A percentile compares a stretch with the other conserved stretches of the same genome.
phyloP scores from a whole-genome alignment of 805 yeast species.

The Ogataea wickerhamii region DNA sequence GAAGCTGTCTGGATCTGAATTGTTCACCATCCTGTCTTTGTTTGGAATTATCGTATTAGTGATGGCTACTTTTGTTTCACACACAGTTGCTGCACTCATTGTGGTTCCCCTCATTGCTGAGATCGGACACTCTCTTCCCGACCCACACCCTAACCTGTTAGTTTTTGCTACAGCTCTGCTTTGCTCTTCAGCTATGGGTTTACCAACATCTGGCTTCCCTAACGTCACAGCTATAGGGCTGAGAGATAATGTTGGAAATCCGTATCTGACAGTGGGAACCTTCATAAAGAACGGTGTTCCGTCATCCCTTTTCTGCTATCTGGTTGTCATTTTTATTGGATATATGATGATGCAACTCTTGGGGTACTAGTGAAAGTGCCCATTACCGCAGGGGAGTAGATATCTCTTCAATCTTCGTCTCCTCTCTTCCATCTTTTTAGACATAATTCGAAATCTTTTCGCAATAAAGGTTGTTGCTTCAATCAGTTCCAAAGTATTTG shows the following conservation, averaged over 20 bases:
- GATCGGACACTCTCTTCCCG: slow-evolving; percentile 70
- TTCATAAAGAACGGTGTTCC: slow-evolving; percentile 93
- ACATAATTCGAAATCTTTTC: no score
- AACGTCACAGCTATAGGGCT: slow-evolving; percentile 95
- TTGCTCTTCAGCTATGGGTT: slow-evolving; percentile 95
- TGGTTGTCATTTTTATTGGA: slow-evolving; percentile 74
- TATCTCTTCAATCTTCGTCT: no score
- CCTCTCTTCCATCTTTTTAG: no score
- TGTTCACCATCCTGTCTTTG: slow-evolving; percentile 68
- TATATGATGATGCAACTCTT: slow-evolving; percentile 63
- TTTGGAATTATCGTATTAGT: slow-evolving; percentile 80
- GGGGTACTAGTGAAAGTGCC: slow-evolving; percentile 37
- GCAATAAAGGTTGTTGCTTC: not conserved
- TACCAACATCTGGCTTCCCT: slow-evolving; percentile 97
- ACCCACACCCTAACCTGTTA: slow-evolving; percentile 81
- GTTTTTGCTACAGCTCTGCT: slow-evolving; percentile 63
- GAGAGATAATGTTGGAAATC: slow-evolving; percentile 88
- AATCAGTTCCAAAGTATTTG: slow-evolving; percentile 68
- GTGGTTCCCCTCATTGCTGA: slow-evolving; percentile 87
- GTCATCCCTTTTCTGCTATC: slow-evolving; percentile 70
- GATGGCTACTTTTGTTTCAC: slow-evolving; percentile 93
- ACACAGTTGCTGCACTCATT: slow-evolving; percentile 94
- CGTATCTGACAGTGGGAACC: slow-evolving; percentile 80
- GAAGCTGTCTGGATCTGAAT: slow-evolving; percentile 60
- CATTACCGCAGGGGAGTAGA: not conserved